A percentile compares a stretch with the other conserved stretches of the same genome.
These are phyloP conservation scores for Calocera cornea DNA, from an alignment of 768 basidiomycete species.

Conservation along the genomic window DNA sequence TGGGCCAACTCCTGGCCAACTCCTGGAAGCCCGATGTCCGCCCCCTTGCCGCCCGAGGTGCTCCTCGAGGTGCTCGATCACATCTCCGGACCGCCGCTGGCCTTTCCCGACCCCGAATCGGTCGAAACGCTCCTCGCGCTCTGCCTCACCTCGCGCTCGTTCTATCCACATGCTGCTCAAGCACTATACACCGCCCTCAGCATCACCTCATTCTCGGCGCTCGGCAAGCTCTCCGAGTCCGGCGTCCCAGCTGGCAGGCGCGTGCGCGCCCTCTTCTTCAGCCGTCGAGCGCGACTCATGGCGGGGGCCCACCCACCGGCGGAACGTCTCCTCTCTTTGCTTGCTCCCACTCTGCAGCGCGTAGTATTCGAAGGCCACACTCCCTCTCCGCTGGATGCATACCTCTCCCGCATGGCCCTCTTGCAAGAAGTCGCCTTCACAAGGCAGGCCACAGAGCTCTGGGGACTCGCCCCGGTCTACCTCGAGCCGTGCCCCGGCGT, in stretches of 20 bases:
- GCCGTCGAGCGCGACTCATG: neutral
- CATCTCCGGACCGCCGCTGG: neutral
- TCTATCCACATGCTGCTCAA: neutral
- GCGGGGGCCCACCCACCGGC: neutral
- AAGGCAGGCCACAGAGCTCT: neutral
- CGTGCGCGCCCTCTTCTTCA: neutral
- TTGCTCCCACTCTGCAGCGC: neutral
- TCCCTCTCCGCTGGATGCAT: neutral
- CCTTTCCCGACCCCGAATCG: neutral
- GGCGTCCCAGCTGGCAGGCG: neutral
- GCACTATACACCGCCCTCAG: neutral
- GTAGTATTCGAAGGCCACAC: neutral
- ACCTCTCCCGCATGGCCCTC: neutral
- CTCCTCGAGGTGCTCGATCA: neutral
- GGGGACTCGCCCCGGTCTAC: neutral
- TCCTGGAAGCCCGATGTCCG: no score
- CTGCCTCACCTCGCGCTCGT: neutral
- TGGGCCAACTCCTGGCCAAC: no score
- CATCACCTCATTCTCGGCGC: neutral
- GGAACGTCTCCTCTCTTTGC: neutral
- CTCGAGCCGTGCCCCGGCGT: neutral
- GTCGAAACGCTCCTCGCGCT: neutral
- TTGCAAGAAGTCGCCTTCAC: neutral
- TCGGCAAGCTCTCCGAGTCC: neutral
- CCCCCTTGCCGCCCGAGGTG: neutral